A percentile compares a stretch with the other conserved stretches of the same genome.
These are phyloP conservation scores for Globisporangium paddicum DNA, from an alignment of 352 stramenopile species.

Conservation along the genomic window DNA sequence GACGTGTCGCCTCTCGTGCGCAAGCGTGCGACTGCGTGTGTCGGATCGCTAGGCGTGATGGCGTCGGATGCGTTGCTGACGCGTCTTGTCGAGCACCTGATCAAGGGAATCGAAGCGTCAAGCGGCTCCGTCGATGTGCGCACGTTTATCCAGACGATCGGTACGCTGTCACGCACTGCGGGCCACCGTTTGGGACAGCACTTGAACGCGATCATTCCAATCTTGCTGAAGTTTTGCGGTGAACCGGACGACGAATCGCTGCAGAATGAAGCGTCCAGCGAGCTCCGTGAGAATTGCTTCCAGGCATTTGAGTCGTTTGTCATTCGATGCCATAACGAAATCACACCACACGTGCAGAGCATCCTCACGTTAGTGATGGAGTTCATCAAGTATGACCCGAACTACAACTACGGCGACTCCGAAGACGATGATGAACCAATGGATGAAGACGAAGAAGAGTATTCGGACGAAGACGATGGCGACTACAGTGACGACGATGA, in stretches of 20 bases:
- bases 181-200: slow-evolving; percentile 94
- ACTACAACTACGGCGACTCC: slow-evolving; percentile 97
- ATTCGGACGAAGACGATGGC: slow-evolving; percentile 74
- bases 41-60: slow-evolving; percentile 95
- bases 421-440: slow-evolving; percentile 88
- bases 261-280: slow-evolving; percentile 93
- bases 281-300: slow-evolving; percentile 98
- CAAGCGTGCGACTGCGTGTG: slow-evolving; percentile 94
- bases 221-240: slow-evolving; percentile 95
- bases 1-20: slow-evolving; percentile 87
- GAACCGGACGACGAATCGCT: slow-evolving; percentile 88
- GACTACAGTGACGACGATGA: slow-evolving; percentile 94
- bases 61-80: slow-evolving; percentile 93
- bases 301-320: slow-evolving; percentile 98
- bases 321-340: slow-evolving; percentile 93
- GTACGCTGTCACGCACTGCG: slow-evolving; percentile 94
- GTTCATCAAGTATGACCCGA: slow-evolving; percentile 98
- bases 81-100: slow-evolving; percentile 89
- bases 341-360: slow-evolving; percentile 91
- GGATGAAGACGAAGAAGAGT: slow-evolving; percentile 83
- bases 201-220: slow-evolving; percentile 94
- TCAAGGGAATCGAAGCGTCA: slow-evolving; percentile 86
- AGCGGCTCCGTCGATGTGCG: slow-evolving; percentile 74
- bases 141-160: slow-evolving; percentile 96
- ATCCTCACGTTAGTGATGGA: slow-evolving; percentile 89